These are phyloP conservation scores for Eucalyptus grandis DNA, from an alignment of 345 rosid genomes.

Conservation along the genomic window DNA sequence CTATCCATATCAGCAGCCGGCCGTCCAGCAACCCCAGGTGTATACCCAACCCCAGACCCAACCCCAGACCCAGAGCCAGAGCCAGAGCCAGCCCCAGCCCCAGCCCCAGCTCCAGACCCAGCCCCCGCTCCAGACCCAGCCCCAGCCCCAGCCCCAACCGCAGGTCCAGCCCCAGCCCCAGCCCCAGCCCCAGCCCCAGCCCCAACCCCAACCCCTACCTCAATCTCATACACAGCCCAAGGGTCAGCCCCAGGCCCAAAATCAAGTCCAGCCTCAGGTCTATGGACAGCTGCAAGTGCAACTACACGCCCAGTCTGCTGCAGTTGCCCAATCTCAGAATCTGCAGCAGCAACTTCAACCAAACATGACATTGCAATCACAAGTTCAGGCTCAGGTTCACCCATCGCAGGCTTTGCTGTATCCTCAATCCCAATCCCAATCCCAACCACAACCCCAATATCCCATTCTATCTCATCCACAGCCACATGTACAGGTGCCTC, in stretches of 20 bases:
- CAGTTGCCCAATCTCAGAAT: conserved; percentile 5
- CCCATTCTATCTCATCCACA: conserved; percentile 19
- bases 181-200: conserved; percentile 1
- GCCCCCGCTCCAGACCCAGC: background rate
- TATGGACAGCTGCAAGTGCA: conserved; percentile 8
- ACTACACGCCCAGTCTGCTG: conserved; percentile 2
- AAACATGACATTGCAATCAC: conserved; percentile 22
- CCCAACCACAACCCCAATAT: conserved; percentile 8
- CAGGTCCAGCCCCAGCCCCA: background rate
- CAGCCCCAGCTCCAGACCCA: background rate
- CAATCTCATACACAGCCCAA: background rate
- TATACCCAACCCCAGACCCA: conserved; percentile 2
- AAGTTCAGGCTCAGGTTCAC: conserved; percentile 20
- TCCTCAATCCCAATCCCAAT: conserved; percentile 1
- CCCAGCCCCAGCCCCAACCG: background rate
- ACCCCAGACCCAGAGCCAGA: background rate
- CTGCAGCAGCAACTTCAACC: conserved; percentile 17
- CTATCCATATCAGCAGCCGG: conserved; percentile 49
- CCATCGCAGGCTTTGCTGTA: conserved; percentile 12
- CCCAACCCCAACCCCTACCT: conserved; percentile 1
- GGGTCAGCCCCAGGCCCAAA: background rate
- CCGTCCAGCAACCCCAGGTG: conserved; percentile 7
- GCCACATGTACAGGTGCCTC: conserved; percentile 11
- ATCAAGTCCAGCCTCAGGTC: background rate
- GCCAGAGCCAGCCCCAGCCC: background rate